Base-by-base conservation (phyloP, 140 eudicot species). In the Bidens hawaiensis region DNA sequence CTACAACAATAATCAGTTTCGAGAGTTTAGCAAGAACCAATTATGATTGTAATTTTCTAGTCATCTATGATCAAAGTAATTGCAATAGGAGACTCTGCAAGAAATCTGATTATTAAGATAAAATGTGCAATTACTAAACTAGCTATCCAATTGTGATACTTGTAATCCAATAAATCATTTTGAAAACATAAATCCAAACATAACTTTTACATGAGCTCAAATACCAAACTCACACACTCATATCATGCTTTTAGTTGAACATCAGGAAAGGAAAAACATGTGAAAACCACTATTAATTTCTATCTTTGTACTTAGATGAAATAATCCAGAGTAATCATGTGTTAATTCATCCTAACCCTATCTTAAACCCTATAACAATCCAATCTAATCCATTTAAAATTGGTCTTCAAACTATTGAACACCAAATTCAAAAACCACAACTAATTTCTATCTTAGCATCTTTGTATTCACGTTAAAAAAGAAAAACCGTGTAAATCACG, bases 151-250 rank as follows among this genome's bases (percentile, higher is more conserved):
- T 19, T 48, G 2, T 34, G 10, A 48, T 33, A 13, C 26, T 25
- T 25, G 23, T 5, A 36, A 11, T 59, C n/a, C n/a, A n/a, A n/a
- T n/a, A n/a, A n/a, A n/a, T 62, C 15, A 7, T 47, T 3, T 41
- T n/a, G 49, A n/a, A 42, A 42, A 42, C 7, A 17, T 19, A 42
- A 42, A 15, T 42, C 49, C 8, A 14, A 14, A 31, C 64, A n/a
- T n/a, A n/a, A n/a, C n/a, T n/a, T n/a, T 57, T 13, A 43, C 33
- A 65, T 33, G 38, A 66, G 34, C 48, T 24, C 28, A 5, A 4
- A 14, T 24, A 67, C 64, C 54, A 67, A 53, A 52, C 17, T 12
- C 63, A 53, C 22, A 4, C 33, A 54, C 38, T 5, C 1, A 52
- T 21, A 36, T 52, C 64, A 67, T 38, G 41, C 26, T 62, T 42